Evolutionary conservation across 2,329 filamentous ascomycete species (phyloP).

Genomic region (Aureobasidium sp.): DNA sequence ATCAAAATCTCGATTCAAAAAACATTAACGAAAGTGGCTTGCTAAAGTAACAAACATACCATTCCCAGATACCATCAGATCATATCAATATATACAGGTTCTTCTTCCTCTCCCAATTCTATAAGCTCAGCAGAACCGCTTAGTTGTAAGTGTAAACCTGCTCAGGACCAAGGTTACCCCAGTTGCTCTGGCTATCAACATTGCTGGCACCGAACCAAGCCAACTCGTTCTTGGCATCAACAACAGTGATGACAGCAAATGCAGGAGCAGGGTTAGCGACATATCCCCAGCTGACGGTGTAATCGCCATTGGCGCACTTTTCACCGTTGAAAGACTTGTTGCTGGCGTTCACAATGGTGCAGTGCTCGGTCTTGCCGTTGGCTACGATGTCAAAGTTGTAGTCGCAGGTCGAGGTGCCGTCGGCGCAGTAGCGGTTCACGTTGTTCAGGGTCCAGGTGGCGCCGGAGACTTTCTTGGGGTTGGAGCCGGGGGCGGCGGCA

Average conservation of each 20-base stretch:
- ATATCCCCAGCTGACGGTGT: conserved; percentile 17
- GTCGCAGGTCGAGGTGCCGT: conserved; percentile 15
- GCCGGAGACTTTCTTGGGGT: conserved; percentile 10
- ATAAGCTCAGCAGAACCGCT: not conserved
- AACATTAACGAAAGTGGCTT: not conserved
- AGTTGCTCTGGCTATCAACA: not conserved
- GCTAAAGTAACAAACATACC: not conserved
- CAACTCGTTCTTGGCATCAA: conserved; percentile 7
- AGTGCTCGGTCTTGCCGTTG: conserved; percentile 13
- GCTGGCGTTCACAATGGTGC: conserved; percentile 17
- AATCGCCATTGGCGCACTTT: conserved; percentile 9
- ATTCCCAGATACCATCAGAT: not conserved
- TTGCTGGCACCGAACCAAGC: conserved; percentile 17
- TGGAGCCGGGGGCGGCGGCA: not conserved
- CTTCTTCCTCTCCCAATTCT: not conserved
- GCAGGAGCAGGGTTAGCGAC: conserved; percentile 15
- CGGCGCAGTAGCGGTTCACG: conserved; percentile 17
- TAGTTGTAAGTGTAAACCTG: conserved; percentile 18
- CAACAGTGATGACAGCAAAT: conserved; percentile 16
- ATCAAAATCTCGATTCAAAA: no score
- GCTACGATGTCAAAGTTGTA: conserved; percentile 18
- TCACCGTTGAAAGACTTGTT: conserved; percentile 11
- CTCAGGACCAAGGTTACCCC: conserved; percentile 15
- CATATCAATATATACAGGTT: not conserved
- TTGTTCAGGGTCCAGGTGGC: conserved; percentile 17